Evolutionary conservation across 2,329 filamentous ascomycete species (phyloP).

Genomic region (Pseudocercospora fuligena): DNA sequence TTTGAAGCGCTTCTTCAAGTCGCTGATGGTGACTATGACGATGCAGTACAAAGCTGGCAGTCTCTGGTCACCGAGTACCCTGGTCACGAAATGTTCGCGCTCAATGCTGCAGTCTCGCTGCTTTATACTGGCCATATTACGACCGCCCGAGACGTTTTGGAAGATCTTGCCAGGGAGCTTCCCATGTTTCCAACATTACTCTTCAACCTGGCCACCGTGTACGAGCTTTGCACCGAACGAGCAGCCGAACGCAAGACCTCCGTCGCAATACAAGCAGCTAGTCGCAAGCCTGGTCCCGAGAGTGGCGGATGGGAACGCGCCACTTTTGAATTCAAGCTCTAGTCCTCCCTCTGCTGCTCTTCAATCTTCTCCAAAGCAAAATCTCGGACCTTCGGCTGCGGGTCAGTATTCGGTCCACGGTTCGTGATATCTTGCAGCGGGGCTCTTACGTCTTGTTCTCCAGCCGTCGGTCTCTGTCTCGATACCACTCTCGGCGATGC

Average conservation of each 20-base stretch:
- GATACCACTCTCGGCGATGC: not conserved
- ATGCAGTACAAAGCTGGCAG: conserved; percentile 67
- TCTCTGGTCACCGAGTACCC: conserved; percentile 53
- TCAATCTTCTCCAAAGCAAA: not conserved
- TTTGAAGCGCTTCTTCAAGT: conserved; percentile 75
- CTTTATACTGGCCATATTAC: conserved; percentile 79
- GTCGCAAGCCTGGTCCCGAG: conserved; percentile 25
- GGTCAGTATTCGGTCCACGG: not conserved
- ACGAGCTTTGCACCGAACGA: conserved; percentile 85
- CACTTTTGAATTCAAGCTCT: conserved; percentile 41
- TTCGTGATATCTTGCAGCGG: not conserved
- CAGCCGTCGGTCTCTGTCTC: not conserved
- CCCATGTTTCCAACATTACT: conserved; percentile 77
- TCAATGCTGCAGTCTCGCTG: conserved; percentile 83
- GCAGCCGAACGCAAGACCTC: conserved; percentile 70
- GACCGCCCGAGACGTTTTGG: conserved; percentile 71
- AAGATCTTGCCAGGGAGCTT: conserved; percentile 66
- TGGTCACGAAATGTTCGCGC: conserved; percentile 71
- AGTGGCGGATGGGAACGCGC: conserved; percentile 40
- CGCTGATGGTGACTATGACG: conserved; percentile 73
- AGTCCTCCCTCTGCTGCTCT: not conserved
- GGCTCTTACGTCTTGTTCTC: not conserved
- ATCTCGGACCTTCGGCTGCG: not conserved
- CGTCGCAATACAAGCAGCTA: conserved; percentile 56
- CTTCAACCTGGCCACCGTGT: conserved; percentile 89